These are phyloP conservation scores for Metschnikowia lochheadii DNA, from an alignment of 805 yeast species.

Conservation along the genomic window DNA sequence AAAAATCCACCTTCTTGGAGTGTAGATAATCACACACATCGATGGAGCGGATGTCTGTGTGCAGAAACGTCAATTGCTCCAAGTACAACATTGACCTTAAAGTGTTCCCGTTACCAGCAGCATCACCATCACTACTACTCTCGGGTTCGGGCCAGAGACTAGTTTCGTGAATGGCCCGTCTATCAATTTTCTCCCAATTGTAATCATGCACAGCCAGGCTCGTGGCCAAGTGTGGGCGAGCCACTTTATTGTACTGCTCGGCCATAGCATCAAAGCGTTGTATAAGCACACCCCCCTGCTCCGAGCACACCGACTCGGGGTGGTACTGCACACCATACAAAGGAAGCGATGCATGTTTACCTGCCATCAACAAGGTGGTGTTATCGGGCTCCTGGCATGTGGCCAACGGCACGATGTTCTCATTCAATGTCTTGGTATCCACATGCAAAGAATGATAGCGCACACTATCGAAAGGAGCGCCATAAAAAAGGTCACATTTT, in stretches of 20 bases:
- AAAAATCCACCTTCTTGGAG: slow-evolving; percentile 29
- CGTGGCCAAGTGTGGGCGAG: slow-evolving; percentile 14
- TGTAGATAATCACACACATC: slow-evolving; percentile 50
- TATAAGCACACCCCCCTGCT: slow-evolving; percentile 56
- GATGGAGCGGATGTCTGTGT: slow-evolving; percentile 27
- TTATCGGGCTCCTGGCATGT: slow-evolving; percentile 36
- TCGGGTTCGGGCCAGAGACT: slow-evolving; percentile 17
- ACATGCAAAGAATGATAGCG: slow-evolving; percentile 86
- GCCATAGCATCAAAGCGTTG: slow-evolving; percentile 59
- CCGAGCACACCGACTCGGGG: slow-evolving; percentile 90
- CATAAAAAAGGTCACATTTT: slow-evolving; percentile 25
- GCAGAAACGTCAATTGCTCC: slow-evolving; percentile 4
- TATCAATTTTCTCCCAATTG: slow-evolving; percentile 1
- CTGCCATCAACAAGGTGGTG: slow-evolving; percentile 67
- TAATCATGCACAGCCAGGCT: background rate
- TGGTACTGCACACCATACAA: slow-evolving; percentile 95
- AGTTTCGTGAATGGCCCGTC: slow-evolving; percentile 20
- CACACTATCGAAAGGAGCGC: slow-evolving; percentile 55
- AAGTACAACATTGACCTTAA: slow-evolving; percentile 2
- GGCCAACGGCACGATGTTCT: slow-evolving; percentile 55
- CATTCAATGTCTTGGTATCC: slow-evolving; percentile 23
- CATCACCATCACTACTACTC: no score
- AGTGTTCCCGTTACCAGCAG: no score
- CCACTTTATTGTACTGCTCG: slow-evolving; percentile 23
- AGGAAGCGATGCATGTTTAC: slow-evolving; percentile 53